Percentiles rank a stretch among this genome's conserved stretches.
Conservation (phyloP, 2,329 filamentous ascomycete genomes). For the Alternaria incomplexa region DNA sequence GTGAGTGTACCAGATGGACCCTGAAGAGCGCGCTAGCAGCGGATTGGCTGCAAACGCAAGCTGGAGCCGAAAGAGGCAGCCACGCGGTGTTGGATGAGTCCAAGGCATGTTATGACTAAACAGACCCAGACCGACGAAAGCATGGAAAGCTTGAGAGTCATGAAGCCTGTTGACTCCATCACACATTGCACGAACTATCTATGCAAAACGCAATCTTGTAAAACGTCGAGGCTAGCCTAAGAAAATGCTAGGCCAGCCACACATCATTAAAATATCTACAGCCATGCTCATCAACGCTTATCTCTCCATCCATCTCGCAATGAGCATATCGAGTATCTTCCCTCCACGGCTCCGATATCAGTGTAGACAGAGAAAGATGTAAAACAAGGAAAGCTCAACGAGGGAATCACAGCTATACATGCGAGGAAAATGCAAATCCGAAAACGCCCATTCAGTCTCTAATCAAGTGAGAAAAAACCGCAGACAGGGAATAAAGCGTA, state of each 20-base stretch:
- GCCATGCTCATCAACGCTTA: not conserved
- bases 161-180: not conserved
- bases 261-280: conserved; percentile 8
- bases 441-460: not conserved
- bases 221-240: not conserved
- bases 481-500: not conserved
- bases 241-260: not conserved
- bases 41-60: not conserved
- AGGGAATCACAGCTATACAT: conserved; percentile 5
- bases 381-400: not conserved
- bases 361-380: not conserved
- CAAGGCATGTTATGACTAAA: not conserved
- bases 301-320: not conserved
- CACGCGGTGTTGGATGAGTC: not conserved
- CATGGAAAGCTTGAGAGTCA: not conserved
- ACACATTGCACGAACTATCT: not conserved
- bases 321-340: not conserved
- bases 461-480: not conserved
- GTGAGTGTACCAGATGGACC: not conserved
- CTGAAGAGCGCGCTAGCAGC: not conserved
- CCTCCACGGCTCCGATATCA: not conserved
- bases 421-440: not conserved
- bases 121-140: not conserved
- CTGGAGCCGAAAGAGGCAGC: not conserved
- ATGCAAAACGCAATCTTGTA: not conserved